A percentile compares a stretch with the other conserved stretches of the same genome.
These are phyloP conservation scores for Aspergillus diversus DNA, from an alignment of 495 filamentous ascomycete species.

Conservation along the genomic window DNA sequence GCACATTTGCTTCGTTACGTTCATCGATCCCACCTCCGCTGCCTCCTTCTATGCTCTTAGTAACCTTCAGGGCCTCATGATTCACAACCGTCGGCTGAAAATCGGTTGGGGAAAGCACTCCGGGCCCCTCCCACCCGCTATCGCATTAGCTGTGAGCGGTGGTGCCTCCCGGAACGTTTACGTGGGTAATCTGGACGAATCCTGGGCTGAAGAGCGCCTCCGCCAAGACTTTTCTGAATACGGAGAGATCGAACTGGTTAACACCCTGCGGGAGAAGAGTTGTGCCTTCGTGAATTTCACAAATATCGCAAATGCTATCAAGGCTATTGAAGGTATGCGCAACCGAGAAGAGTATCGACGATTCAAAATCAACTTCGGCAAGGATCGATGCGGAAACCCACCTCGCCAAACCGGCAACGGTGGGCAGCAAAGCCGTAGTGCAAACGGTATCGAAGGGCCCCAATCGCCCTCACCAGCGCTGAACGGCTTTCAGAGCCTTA, in stretches of 20 bases:
- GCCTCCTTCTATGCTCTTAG: constrained; percentile 97
- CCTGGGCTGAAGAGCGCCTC: constrained; percentile 94
- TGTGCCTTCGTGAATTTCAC: constrained; percentile 99
- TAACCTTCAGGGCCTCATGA: constrained; percentile 97
- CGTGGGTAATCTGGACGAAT: constrained; percentile 95
- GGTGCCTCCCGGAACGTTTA: constrained; percentile 96
- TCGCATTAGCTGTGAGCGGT: constrained; percentile 93
- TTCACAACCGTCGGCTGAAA: constrained; percentile 96
- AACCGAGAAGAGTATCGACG: constrained; percentile 94
- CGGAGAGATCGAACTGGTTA: constrained; percentile 97
- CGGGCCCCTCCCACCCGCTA: constrained; percentile 92
- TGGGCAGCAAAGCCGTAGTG: constrained; percentile 62
- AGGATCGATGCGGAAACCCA: constrained; percentile 96
- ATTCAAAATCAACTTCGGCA: constrained; percentile 99
- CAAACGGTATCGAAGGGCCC: constrained; percentile 56
- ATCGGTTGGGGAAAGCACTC: constrained; percentile 99
- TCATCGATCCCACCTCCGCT: constrained; percentile 97
- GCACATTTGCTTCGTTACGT: constrained; percentile 99
- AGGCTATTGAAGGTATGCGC: constrained; percentile 94
- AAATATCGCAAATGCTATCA: constrained; percentile 99
- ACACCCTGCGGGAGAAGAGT: constrained; percentile 96
- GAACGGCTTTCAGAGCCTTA: constrained; percentile 55
- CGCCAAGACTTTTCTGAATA: constrained; percentile 97
- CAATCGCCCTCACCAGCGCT: constrained; percentile 62
- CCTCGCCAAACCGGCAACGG: constrained; percentile 75